phyloP scores from a whole-genome alignment of 75 land plant species.

The Pinus tabuliformis region DNA sequence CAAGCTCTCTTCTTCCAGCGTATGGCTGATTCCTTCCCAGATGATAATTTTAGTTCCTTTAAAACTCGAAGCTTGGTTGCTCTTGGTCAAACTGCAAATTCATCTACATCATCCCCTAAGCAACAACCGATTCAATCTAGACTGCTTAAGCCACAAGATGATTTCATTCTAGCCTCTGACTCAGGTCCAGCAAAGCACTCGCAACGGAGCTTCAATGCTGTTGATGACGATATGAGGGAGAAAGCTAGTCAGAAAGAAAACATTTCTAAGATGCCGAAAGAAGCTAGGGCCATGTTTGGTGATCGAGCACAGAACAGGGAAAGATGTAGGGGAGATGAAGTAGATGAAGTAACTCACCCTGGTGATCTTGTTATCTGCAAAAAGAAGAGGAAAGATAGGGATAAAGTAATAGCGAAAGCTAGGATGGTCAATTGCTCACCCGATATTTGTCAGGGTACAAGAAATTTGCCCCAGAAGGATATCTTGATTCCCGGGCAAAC shows the following conservation, averaged over 20 bases:
- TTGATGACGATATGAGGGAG: conserved; percentile 19
- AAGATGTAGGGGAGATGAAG: conserved; percentile 24
- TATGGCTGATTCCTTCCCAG: conserved; percentile 83
- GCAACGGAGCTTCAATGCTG: conserved; percentile 14
- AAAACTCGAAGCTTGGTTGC: conserved; percentile 41
- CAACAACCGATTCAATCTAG: conserved; percentile 9
- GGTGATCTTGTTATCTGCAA: conserved; percentile 94
- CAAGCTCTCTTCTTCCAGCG: conserved; percentile 84
- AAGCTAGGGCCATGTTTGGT: conserved; percentile 23
- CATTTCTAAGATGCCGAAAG: conserved; percentile 29
- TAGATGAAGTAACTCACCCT: conserved; percentile 65
- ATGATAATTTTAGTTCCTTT: conserved; percentile 76
- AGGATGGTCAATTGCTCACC: conserved; percentile 33
- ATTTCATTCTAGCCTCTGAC: conserved; percentile 31
- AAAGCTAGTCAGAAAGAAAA: conserved; percentile 12
- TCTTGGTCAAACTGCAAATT: conserved; percentile 21
- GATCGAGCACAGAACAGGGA: conserved; percentile 25
- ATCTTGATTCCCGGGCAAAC: conserved; percentile 11
- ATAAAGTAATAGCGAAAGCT: conserved; percentile 39
- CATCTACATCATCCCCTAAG: conserved; percentile 30
- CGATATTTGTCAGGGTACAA: conserved; percentile 19
- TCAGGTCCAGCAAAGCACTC: conserved; percentile 12
- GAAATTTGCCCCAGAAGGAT: conserved; percentile 20
- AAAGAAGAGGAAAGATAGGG: conserved; percentile 91
- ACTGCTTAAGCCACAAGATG: conserved; percentile 20